phyloP scores from a whole-genome alignment of 768 basidiomycete species.

The Mycena vitilis region DNA sequence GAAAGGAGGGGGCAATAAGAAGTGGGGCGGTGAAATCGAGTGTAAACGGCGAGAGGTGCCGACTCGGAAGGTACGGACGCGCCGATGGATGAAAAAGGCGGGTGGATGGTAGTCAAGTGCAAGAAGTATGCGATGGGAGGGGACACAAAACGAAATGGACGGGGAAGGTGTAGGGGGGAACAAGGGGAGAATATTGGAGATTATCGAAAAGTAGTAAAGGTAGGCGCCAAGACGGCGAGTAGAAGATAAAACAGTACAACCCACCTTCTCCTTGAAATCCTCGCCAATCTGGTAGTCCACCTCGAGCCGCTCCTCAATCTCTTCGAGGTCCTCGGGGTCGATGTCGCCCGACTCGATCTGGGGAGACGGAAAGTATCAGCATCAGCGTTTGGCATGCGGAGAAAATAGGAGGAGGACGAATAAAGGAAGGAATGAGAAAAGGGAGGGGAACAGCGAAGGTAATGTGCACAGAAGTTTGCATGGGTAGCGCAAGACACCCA shows the following conservation, averaged over 20 bases:
- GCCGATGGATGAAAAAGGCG: neutral
- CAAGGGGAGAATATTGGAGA: neutral
- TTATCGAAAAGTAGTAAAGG: no score
- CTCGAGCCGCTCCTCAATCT: constrained; percentile 93
- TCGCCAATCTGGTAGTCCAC: constrained; percentile 98
- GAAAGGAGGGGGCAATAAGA: neutral
- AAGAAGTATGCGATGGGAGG: no score
- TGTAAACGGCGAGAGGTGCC: no score
- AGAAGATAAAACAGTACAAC: constrained; percentile 35
- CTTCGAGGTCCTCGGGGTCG: constrained; percentile 70
- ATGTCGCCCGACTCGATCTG: constrained; percentile 70
- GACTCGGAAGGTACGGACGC: no score
- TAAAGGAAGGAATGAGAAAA: neutral
- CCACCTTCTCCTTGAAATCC: constrained; percentile 95
- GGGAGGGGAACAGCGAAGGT: no score
- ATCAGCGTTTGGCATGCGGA: constrained; percentile 34
- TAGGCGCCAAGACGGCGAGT: no score
- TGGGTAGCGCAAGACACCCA: no score
- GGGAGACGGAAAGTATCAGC: constrained; percentile 53
- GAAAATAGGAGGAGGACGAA: constrained; percentile 75
- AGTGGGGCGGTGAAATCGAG: no score
- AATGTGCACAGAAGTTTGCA: no score
- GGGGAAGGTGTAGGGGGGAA: no score
- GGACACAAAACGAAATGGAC: no score
- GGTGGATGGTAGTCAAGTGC: neutral